Evolutionary conservation across 805 yeast species (phyloP).

Genomic region (Kodamaea sagamina): DNA sequence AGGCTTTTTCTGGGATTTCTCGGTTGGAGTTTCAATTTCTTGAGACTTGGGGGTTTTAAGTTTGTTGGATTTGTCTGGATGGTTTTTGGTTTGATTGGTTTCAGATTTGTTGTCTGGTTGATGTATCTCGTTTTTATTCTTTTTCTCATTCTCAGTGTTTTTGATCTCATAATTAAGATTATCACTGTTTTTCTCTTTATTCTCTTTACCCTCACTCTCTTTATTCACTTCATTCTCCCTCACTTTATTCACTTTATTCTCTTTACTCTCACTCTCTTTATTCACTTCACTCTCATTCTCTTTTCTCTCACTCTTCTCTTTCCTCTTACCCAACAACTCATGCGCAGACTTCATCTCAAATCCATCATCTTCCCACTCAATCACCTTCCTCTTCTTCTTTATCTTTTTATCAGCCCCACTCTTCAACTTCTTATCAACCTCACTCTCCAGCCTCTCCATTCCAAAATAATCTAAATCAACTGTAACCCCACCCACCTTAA

Average conservation of each 20-base stretch:
- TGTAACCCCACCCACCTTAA: slow-evolving; percentile 39
- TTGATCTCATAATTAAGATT: no score
- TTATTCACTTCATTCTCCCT: slow-evolving; percentile 6
- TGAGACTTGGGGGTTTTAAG: not conserved
- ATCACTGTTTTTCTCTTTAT: not conserved
- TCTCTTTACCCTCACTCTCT: not conserved
- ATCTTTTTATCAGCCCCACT: slow-evolving; percentile 27
- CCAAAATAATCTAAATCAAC: slow-evolving; percentile 53
- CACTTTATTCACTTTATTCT: slow-evolving; percentile 14
- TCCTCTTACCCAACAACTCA: slow-evolving; percentile 27
- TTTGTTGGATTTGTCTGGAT: no score
- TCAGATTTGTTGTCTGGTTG: no score
- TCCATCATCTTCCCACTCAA: slow-evolving; percentile 34
- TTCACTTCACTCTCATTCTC: slow-evolving; percentile 8
- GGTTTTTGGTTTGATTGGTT: no score
- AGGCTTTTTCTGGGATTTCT: not conserved
- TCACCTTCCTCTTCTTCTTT: slow-evolving; percentile 33
- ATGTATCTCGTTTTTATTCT: no score
- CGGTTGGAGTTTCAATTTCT: no score
- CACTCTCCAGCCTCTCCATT: slow-evolving; percentile 15
- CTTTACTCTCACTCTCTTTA: slow-evolving; percentile 3
- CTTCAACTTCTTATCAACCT: slow-evolving; percentile 19
- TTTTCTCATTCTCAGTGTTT: no score
- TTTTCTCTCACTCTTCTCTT: not conserved
- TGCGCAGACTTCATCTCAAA: slow-evolving; percentile 47